Conservation (phyloP, 2,329 filamentous ascomycete genomes). For the Ascochyta viciae-villosae region DNA sequence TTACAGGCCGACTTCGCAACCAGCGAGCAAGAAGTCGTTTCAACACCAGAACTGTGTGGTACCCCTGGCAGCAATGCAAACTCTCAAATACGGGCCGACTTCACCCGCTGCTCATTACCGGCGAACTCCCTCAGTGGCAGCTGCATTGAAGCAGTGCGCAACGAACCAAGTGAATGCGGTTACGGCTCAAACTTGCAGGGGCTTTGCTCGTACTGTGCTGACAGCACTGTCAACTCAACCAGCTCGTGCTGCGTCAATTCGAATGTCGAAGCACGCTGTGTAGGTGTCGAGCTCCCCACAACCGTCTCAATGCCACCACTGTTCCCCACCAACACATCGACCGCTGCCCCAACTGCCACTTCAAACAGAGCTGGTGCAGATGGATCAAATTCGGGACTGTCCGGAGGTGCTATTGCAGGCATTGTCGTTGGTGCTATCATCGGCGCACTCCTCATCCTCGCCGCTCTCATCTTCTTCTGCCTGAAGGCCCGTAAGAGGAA, state of each 20-base stretch:
- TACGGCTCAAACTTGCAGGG: conserved; percentile 75
- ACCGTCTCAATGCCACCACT: conserved; percentile 67
- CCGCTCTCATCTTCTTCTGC: conserved; percentile 67
- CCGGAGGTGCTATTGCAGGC: conserved; percentile 88
- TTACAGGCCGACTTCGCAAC: conserved; percentile 78
- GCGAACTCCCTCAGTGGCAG: conserved; percentile 75
- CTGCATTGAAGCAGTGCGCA: conserved; percentile 78
- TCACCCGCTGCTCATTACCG: conserved; percentile 85
- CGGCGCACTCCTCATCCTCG: conserved; percentile 72
- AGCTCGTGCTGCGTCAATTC: conserved; percentile 93
- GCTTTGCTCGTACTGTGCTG: conserved; percentile 84
- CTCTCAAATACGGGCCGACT: conserved; percentile 86
- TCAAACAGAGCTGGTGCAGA: conserved; percentile 40
- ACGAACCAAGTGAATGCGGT: conserved; percentile 88
- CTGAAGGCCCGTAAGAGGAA: conserved; percentile 62
- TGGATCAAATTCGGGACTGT: conserved; percentile 60
- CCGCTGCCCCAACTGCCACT: conserved; percentile 57
- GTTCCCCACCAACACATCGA: conserved; percentile 65
- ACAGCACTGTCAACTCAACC: conserved; percentile 86
- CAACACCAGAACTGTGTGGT: conserved; percentile 75
- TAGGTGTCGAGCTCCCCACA: conserved; percentile 77
- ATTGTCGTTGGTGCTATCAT: conserved; percentile 83
- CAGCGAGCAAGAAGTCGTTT: conserved; percentile 84
- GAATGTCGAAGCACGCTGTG: conserved; percentile 75
- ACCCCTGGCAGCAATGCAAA: conserved; percentile 70